Conservation (phyloP, 2,329 filamentous ascomycete genomes). For the Sporothrix inflata region DNA sequence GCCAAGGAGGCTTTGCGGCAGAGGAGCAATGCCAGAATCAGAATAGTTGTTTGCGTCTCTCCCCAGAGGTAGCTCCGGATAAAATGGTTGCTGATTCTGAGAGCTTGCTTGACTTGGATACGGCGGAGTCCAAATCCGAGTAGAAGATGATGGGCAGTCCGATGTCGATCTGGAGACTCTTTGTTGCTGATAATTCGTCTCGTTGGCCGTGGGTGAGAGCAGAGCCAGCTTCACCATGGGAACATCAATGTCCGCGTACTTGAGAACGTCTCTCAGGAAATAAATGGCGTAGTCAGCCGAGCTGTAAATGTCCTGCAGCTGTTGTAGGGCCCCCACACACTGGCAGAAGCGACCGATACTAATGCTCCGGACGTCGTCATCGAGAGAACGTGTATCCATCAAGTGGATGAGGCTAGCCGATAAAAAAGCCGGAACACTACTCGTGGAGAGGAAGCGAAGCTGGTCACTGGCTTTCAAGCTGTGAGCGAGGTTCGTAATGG, state of each 20-base stretch:
- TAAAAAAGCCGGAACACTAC: not conserved
- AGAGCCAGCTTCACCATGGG: not conserved
- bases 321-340: constrained; percentile 12
- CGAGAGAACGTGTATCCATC: not conserved
- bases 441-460: not conserved
- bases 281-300: constrained; percentile 15
- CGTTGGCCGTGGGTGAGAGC: not conserved
- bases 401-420: not conserved
- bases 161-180: not conserved
- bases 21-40: not conserved
- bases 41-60: not conserved
- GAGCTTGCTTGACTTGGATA: not conserved
- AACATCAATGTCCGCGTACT: not conserved
- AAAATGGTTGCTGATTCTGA: not conserved
- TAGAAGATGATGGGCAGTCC: not conserved
- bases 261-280: not conserved
- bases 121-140: not conserved
- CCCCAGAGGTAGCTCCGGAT: not conserved
- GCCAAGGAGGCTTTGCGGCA: not conserved
- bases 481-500: not conserved
- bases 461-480: not conserved
- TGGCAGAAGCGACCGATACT: constrained; percentile 16
- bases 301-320: constrained; percentile 23
- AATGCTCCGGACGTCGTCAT: not conserved
- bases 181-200: not conserved